Evolutionary conservation across 371 early-diverging fungal species (phyloP).

Genomic region (Circinella minor): DNA sequence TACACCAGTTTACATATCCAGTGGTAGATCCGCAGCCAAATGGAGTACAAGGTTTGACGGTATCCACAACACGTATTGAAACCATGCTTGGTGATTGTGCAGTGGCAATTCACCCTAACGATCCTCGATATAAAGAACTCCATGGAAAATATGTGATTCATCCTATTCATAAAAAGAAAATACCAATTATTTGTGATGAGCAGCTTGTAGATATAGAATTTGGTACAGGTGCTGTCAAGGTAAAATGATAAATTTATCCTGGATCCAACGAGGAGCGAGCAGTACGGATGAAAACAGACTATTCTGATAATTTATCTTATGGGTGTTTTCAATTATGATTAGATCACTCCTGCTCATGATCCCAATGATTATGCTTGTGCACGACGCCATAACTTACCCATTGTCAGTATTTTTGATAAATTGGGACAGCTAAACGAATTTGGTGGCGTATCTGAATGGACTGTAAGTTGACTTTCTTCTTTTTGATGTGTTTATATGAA

Average conservation of each 20-base stretch:
- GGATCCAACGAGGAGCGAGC: too few relatives aligned
- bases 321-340: too few relatives aligned
- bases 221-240: conserved; percentile 98
- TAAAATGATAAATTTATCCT: conserved; percentile 21
- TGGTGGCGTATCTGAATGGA: conserved; percentile 61
- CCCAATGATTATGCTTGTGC: conserved; percentile 95
- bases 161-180: conserved; percentile 76
- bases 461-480: conserved; percentile 36
- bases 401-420: conserved; percentile 85
- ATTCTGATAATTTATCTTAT: too few relatives aligned
- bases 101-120: conserved; percentile 93
- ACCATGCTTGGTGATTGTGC: conserved; percentile 99
- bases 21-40: conserved; percentile 58
- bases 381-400: conserved; percentile 81
- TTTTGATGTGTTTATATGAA: background rate
- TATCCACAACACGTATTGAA: conserved; percentile 98
- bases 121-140: conserved; percentile 81
- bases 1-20: conserved; percentile 72
- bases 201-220: conserved; percentile 90
- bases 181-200: conserved; percentile 92
- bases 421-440: conserved; percentile 76
- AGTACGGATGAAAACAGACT: background rate
- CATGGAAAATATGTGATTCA: conserved; percentile 88
- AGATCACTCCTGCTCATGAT: conserved; percentile 99
- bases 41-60: conserved; percentile 70